Evolutionary conservation across 495 filamentous ascomycete genomes (phyloP).

Genomic region (Aspergillus ellipticus): DNA sequence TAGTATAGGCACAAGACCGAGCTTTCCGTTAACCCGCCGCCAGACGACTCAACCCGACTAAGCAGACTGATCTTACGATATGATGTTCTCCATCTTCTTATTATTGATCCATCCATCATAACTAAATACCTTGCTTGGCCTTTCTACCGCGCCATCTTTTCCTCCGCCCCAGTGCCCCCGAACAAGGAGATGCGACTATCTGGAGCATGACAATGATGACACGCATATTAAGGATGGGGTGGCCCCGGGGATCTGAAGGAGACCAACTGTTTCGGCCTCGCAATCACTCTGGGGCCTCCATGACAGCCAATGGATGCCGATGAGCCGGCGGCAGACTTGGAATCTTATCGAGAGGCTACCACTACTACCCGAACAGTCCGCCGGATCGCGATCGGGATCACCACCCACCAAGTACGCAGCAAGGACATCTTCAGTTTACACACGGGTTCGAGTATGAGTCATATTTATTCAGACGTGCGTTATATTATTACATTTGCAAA

Average conservation of each 20-base stretch:
- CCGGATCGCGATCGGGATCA: neutral
- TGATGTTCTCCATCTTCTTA: neutral
- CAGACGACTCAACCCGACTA: neutral
- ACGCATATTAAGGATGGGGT: neutral
- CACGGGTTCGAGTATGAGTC: neutral
- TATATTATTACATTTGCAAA: neutral
- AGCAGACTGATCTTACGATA: neutral
- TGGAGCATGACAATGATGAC: neutral
- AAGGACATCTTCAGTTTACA: neutral
- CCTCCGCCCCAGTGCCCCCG: neutral
- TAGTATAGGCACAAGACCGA: neutral
- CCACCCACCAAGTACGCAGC: neutral
- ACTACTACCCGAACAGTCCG: neutral
- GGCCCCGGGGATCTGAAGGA: neutral
- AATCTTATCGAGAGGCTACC: neutral
- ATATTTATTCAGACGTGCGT: neutral
- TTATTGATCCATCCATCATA: neutral
- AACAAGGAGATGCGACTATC: neutral
- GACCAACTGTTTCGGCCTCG: neutral
- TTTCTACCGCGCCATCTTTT: neutral
- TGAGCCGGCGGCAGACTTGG: neutral
- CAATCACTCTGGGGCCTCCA: neutral
- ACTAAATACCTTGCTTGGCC: neutral
- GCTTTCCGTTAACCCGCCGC: neutral
- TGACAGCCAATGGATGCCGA: neutral